These are phyloP conservation scores for Botrytis cinerea DNA, from an alignment of 2,329 filamentous ascomycete species.

Conservation along the genomic window DNA sequence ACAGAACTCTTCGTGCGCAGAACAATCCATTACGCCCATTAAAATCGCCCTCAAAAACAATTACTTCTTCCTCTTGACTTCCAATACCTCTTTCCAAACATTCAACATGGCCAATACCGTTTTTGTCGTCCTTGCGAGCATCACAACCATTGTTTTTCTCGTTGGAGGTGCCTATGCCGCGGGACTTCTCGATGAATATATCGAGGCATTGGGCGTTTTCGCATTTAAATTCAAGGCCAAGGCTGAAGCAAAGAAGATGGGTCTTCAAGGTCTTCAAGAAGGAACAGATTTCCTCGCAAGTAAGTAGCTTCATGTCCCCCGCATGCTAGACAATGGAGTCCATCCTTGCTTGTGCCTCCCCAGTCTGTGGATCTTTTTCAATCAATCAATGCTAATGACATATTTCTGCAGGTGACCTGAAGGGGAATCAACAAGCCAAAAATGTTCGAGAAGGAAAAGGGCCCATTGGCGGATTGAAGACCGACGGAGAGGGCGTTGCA, in stretches of 20 bases:
- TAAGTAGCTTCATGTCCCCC: constrained; percentile 30
- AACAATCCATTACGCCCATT: not conserved
- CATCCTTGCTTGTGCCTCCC: not conserved
- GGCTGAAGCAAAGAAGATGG: constrained; percentile 46
- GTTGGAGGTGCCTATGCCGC: constrained; percentile 44
- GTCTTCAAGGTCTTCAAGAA: constrained; percentile 45
- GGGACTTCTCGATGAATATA: constrained; percentile 44
- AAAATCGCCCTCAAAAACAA: not conserved
- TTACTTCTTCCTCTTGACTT: not conserved
- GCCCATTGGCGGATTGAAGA: constrained; percentile 34
- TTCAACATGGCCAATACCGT: constrained; percentile 28
- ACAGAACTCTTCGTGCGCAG: not conserved
- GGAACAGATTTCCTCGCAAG: constrained; percentile 45
- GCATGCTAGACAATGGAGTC: not conserved
- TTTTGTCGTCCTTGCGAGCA: constrained; percentile 39
- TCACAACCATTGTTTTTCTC: constrained; percentile 40
- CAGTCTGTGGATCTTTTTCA: not conserved
- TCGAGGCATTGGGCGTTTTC: constrained; percentile 44
- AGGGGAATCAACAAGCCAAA: constrained; percentile 44
- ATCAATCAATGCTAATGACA: not conserved
- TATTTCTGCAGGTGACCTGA: constrained; percentile 40
- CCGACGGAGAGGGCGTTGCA: constrained; percentile 13
- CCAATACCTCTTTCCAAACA: not conserved
- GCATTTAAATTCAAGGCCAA: constrained; percentile 47
- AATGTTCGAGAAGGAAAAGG: constrained; percentile 38